phyloP scores from a whole-genome alignment of 2,329 filamentous ascomycete species.

The Penicillium digitatum region DNA sequence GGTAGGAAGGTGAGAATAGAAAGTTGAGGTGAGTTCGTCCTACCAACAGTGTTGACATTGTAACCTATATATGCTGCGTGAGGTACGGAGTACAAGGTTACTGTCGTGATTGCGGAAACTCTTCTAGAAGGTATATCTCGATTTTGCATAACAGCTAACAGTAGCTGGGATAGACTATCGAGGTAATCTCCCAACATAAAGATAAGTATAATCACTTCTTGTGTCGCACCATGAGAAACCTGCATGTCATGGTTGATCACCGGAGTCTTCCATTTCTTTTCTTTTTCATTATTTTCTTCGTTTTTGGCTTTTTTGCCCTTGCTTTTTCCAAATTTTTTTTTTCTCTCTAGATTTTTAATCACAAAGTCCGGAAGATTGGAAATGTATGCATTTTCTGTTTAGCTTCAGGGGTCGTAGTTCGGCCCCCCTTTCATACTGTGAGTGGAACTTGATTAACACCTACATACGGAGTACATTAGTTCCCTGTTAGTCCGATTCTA shows the following conservation, averaged over 20 bases:
- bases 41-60: not conserved
- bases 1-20: not conserved
- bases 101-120: conserved; percentile 17
- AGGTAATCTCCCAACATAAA: conserved; percentile 4
- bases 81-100: not conserved
- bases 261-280: not conserved
- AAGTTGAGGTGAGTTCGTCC: not conserved
- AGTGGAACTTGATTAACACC: not conserved
- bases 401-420: conserved; percentile 4
- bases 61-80: not conserved
- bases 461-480: not conserved
- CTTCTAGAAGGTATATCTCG: conserved; percentile 34
- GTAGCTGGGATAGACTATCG: conserved; percentile 23
- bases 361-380: not conserved
- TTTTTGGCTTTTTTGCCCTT: not conserved
- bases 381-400: not conserved
- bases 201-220: conserved; percentile 6
- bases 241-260: conserved; percentile 11
- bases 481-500: not conserved
- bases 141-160: conserved; percentile 24
- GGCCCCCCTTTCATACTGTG: conserved; percentile 13
- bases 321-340: not conserved
- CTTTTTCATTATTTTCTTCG: not conserved
- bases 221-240: conserved; percentile 11
- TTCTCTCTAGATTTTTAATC: not conserved